Evolutionary conservation across 108 stramenopile species (phyloP), one percentile per base, ranked within the genome.

Genomic region (Epithemia pelagica): DNA sequence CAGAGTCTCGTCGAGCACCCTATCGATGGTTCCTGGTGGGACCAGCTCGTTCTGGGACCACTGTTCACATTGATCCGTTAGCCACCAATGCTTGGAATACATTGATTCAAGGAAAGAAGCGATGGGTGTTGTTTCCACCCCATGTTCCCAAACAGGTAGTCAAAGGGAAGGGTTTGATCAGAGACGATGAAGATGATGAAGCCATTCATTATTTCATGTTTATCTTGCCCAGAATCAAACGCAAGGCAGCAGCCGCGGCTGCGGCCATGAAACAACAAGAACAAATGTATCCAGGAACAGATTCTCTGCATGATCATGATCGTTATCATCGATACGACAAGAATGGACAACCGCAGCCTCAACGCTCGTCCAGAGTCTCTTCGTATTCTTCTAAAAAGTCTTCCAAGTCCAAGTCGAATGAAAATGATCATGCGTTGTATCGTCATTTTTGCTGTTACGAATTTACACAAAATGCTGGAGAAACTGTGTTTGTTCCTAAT

Each of bases 51-150:
- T 85, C 82, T 3, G 99, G 99, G 5, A 98, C 95, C 0, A 82
- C 82, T 51, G 89, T 97, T 24, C 99, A 99, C 72, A 86, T 97
- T 61, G 99, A 99, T 68, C 99, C 99, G 0, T 70, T 99, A 29
- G 96, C 86, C 19, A 99, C 97, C 10, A 79, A 79, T 54, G 99
- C 99, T 24, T 99, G 99, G 99, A 99, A 99, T 77, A 97, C 99
- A 0, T 75, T 97, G 31, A 69, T 98, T 46, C 58, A 65, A 0
- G 99, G 99, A 0, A 68, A 89, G 60, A 99, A 99, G 74, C 89
- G 96, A 7, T 99, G 99, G 99, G 95, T 97, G 54, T 71, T 99
- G 22, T 98, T 99, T 68, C 97, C 97, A 18, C 99, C 99, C 7
- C 79, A 81, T 54, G 79, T 92, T 0, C 75, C 92, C 27, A 95